A percentile compares a stretch with the other conserved stretches of the same genome.
Evolutionary conservation across 192 early-diverging fungal genomes (phyloP).

Genomic region (Phycomyces blakesleeanus): DNA sequence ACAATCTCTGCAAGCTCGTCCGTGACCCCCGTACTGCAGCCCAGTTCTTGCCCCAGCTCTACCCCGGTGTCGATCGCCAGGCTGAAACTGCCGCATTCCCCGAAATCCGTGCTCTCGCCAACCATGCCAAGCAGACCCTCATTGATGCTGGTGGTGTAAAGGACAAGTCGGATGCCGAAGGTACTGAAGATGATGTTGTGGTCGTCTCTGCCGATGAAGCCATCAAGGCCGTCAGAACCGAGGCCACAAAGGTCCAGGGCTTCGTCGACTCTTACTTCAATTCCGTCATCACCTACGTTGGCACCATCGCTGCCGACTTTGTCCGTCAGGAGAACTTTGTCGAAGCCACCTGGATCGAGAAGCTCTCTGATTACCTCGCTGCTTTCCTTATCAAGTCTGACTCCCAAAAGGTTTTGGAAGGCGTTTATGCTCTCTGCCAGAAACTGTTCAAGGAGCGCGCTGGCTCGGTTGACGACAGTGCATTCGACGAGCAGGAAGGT

Average conservation of each 20-base stretch:
- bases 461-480: conserved; percentile 38
- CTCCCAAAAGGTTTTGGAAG: conserved; percentile 37
- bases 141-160: conserved; percentile 59
- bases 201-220: conserved; percentile 38
- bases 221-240: conserved; percentile 37
- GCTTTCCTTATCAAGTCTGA: conserved; percentile 53
- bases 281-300: conserved; percentile 53
- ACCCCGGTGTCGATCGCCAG: conserved; percentile 72
- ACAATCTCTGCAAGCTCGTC: conserved; percentile 84
- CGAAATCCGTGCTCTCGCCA: conserved; percentile 67
- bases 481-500: conserved; percentile 45
- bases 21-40: conserved; percentile 76
- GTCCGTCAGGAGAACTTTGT: conserved; percentile 58
- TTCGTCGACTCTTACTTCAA: conserved; percentile 51
- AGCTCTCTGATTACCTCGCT: conserved; percentile 47
- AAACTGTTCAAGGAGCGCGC: conserved; percentile 27
- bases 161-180: conserved; percentile 27
- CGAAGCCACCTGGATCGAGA: conserved; percentile 54
- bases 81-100: conserved; percentile 69
- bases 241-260: conserved; percentile 41
- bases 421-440: conserved; percentile 30
- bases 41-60: conserved; percentile 69
- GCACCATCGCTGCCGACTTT: conserved; percentile 47
- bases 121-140: conserved; percentile 59
- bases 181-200: conserved; percentile 13